Evolutionary conservation across 169 alveolate species (phyloP).

Genomic region (Pseudocohnilembus persalinus): DNA sequence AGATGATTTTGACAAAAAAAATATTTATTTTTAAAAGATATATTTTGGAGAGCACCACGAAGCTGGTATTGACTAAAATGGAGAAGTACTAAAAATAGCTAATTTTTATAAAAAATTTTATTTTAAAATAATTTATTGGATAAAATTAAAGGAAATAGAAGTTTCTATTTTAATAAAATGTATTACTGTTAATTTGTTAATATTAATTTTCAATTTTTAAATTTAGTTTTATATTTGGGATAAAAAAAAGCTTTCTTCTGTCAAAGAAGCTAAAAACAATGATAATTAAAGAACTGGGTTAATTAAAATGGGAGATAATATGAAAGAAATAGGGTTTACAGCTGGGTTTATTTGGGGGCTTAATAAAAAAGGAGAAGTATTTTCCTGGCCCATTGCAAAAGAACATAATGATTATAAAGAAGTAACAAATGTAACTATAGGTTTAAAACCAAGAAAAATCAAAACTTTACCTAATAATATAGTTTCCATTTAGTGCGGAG

Average conservation of each 20-base stretch:
- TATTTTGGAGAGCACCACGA: slow-evolving; percentile 58
- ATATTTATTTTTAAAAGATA: slow-evolving; percentile 35
- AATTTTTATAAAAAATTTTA: too few relatives aligned
- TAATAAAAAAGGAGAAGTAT: slow-evolving; percentile 65
- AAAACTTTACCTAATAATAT: slow-evolving; percentile 36
- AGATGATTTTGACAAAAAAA: slow-evolving; percentile 1
- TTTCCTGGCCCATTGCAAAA: slow-evolving; percentile 48
- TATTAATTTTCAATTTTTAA: not conserved
- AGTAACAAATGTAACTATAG: slow-evolving; percentile 16
- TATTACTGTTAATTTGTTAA: not conserved
- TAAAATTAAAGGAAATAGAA: too few relatives aligned
- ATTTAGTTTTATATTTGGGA: slow-evolving; percentile 32
- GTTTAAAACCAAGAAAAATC: slow-evolving; percentile 21
- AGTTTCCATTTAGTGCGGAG: slow-evolving; percentile 60
- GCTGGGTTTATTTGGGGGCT: slow-evolving; percentile 57
- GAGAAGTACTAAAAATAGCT: too few relatives aligned
- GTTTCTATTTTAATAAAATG: slow-evolving; percentile 41
- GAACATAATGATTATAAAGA: slow-evolving; percentile 2
- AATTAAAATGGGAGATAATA: slow-evolving; percentile 24
- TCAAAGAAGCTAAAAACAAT: slow-evolving; percentile 29
- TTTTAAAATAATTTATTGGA: too few relatives aligned
- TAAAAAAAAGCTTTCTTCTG: slow-evolving; percentile 7
- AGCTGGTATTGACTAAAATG: slow-evolving; percentile 65
- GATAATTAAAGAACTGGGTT: slow-evolving; percentile 56
- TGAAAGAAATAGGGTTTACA: slow-evolving; percentile 43